Percentiles rank a stretch among this genome's conserved stretches.
phyloP scores from a whole-genome alignment of 352 stramenopile genomes.

The Phytophthora pinifolia region DNA sequence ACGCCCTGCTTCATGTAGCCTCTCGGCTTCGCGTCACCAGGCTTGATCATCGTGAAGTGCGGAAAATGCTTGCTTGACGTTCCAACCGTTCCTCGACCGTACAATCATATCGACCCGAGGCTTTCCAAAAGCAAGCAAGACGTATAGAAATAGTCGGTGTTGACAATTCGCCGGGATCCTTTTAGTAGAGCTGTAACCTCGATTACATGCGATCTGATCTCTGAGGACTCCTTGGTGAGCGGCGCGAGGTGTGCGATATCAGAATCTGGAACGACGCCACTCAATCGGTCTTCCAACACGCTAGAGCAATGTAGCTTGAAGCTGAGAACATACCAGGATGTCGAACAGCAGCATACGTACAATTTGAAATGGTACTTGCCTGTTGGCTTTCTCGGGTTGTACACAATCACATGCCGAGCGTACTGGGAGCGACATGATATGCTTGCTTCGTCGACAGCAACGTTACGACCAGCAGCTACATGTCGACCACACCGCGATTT shows the following conservation, averaged over 20 bases:
- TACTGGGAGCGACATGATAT: slow-evolving; percentile 26
- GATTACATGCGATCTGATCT: slow-evolving; percentile 24
- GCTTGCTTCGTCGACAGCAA: slow-evolving; percentile 26
- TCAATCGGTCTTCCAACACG: slow-evolving; percentile 16
- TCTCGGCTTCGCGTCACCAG: not conserved
- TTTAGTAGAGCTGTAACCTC: slow-evolving; percentile 19
- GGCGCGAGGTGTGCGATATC: slow-evolving; percentile 2
- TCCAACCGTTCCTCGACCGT: slow-evolving; percentile 19
- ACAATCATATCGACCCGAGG: slow-evolving; percentile 21
- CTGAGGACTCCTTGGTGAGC: slow-evolving; percentile 1
- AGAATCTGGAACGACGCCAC: slow-evolving; percentile 10
- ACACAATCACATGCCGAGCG: slow-evolving; percentile 25
- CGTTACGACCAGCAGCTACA: slow-evolving; percentile 20
- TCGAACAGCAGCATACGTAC: slow-evolving; percentile 26
- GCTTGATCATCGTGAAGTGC: slow-evolving; percentile 11
- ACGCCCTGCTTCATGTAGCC: slow-evolving; percentile 15
- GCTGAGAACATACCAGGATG: slow-evolving; percentile 19
- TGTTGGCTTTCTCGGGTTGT: slow-evolving; percentile 20
- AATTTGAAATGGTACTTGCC: slow-evolving; percentile 35
- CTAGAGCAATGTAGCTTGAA: slow-evolving; percentile 26
- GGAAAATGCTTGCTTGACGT: slow-evolving; percentile 26
- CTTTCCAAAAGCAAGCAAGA: slow-evolving; percentile 25
- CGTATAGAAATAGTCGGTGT: slow-evolving; percentile 37
- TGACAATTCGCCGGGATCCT: slow-evolving; percentile 22
- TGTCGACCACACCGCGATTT: slow-evolving; percentile 14